Conservation (phyloP, 192 early-diverging fungal genomes). For the Gaertneriomyces semiglobifer region DNA sequence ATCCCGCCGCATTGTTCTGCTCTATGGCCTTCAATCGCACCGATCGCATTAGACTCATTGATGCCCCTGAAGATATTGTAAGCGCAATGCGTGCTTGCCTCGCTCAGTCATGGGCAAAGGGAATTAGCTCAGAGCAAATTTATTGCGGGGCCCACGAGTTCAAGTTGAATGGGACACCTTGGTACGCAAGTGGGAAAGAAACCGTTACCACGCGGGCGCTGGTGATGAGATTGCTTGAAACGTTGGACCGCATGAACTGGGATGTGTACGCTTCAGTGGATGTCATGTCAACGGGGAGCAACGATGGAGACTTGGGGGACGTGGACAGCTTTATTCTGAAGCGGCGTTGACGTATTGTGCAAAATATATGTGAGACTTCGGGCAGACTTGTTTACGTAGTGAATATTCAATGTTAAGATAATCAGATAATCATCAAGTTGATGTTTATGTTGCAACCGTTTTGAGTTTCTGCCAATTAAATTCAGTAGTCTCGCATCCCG, state of each 20-base stretch:
- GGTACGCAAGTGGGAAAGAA: conserved; percentile 17
- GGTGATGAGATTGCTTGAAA: conserved; percentile 1
- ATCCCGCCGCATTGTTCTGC: neutral
- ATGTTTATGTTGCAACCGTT: too few relatives aligned
- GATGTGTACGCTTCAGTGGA: conserved; percentile 16
- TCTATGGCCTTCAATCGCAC: conserved; percentile 15
- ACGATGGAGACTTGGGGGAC: neutral
- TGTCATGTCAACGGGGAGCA: neutral
- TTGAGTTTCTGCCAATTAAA: too few relatives aligned
- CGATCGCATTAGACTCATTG: conserved; percentile 17
- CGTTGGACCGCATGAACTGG: conserved; percentile 1
- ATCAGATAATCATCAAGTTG: too few relatives aligned
- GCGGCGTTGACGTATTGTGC: neutral
- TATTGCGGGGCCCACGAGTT: conserved; percentile 1
- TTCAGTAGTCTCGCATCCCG: too few relatives aligned
- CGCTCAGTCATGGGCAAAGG: neutral
- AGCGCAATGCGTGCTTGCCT: neutral
- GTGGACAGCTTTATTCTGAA: conserved; percentile 7
- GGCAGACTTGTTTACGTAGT: too few relatives aligned
- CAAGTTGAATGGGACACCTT: conserved; percentile 15
- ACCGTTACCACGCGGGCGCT: neutral
- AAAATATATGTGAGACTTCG: too few relatives aligned
- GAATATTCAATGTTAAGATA: too few relatives aligned
- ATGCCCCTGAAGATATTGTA: neutral
- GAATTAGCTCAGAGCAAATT: neutral